phyloP scores from a whole-genome alignment of 31 red algal genomes.

The Odonthalia washingtoniensis region DNA sequence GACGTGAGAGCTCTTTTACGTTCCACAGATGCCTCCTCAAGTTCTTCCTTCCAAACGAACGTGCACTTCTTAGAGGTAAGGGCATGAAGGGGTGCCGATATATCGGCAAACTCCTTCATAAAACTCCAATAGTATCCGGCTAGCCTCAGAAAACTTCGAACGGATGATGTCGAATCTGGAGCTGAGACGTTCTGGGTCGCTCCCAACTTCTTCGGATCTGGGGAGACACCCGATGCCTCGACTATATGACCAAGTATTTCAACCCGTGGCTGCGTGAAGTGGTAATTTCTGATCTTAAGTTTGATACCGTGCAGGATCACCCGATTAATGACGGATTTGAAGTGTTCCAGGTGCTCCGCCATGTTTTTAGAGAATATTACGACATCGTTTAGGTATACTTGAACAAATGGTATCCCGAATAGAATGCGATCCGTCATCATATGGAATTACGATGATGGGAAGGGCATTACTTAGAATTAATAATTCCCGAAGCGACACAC shows the following conservation, averaged over 20 bases:
- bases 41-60: background rate
- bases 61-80: background rate
- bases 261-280: background rate
- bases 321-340: background rate
- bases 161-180: background rate
- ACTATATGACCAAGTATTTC: background rate
- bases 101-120: conserved; percentile 15
- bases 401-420: background rate
- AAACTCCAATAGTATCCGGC: conserved; percentile 26
- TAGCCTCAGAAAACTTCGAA: conserved; percentile 11
- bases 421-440: background rate
- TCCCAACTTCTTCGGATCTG: background rate
- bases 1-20: background rate
- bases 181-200: background rate
- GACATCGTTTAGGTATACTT: background rate
- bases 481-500: conserved; percentile 1
- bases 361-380: background rate
- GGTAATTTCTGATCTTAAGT: background rate
- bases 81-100: background rate
- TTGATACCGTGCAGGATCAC: background rate
- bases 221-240: background rate
- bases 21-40: background rate
- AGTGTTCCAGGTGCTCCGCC: background rate
- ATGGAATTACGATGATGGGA: background rate
- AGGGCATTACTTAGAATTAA: conserved; percentile 8